phyloP scores from a whole-genome alignment of 208 protist genomes.

The Leishmania turanica region DNA sequence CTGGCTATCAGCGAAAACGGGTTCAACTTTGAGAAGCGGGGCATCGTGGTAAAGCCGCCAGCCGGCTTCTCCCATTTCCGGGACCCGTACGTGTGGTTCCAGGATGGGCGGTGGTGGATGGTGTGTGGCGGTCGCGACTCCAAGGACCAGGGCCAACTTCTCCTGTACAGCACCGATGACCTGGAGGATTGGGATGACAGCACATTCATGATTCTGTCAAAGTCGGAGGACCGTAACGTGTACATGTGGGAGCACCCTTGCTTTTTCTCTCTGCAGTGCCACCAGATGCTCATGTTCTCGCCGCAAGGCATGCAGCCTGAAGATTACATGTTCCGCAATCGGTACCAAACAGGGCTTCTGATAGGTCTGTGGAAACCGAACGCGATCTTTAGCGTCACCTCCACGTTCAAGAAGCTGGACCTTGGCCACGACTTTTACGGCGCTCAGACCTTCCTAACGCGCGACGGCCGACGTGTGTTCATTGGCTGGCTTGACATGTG shows the following conservation, averaged over 20 bases:
- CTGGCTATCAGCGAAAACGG: conserved; percentile 73
- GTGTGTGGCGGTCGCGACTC: conserved; percentile 51
- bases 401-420: conserved; percentile 47
- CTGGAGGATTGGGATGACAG: conserved; percentile 74
- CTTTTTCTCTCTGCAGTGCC: conserved; percentile 33
- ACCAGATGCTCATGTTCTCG: conserved; percentile 47
- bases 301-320: conserved; percentile 40
- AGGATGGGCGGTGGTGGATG: conserved; percentile 68
- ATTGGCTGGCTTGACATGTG: conserved; percentile 67
- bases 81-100: conserved; percentile 55
- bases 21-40: conserved; percentile 64
- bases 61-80: conserved; percentile 59
- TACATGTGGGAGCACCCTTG: conserved; percentile 65
- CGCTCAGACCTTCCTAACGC: conserved; percentile 40
- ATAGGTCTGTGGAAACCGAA: conserved; percentile 52
- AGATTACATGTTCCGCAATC: conserved; percentile 39
- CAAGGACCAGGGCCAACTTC: conserved; percentile 66
- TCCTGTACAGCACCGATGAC: conserved; percentile 71
- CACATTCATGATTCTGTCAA: conserved; percentile 52
- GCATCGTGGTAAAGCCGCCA: conserved; percentile 73
- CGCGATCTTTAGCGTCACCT: conserved; percentile 36
- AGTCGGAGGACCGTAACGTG: conserved; percentile 59
- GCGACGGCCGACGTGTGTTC: conserved; percentile 42
- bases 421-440: conserved; percentile 57
- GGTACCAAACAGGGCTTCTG: conserved; percentile 42